Evolutionary conservation across 176 grass and related monocot species (phyloP).

Genomic region (Oryza coarctata): DNA sequence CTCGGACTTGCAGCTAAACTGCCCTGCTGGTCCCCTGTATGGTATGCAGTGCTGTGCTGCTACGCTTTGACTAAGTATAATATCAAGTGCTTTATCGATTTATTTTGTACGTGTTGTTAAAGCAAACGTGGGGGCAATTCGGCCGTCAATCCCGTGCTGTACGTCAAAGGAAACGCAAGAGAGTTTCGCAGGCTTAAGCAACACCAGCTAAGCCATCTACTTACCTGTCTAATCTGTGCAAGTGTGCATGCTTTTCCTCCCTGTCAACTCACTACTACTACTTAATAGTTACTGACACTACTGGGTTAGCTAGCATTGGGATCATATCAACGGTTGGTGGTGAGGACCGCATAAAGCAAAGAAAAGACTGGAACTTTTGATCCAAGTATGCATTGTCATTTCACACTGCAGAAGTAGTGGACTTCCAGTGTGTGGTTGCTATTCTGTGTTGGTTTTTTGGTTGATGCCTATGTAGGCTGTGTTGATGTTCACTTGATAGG

Average conservation of each 20-base stretch:
- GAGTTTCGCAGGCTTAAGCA: conserved; percentile 38
- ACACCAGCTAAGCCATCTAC: neutral
- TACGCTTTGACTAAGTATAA: conserved; percentile 1
- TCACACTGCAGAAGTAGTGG: neutral
- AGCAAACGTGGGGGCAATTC: conserved; percentile 27
- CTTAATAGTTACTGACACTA: neutral
- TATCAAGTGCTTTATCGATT: neutral
- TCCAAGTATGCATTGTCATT: neutral
- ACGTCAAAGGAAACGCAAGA: conserved; percentile 2
- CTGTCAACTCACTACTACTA: neutral
- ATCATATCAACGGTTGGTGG: conserved; percentile 4
- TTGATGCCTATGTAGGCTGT: neutral
- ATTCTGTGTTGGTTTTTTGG: neutral
- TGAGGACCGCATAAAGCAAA: conserved; percentile 29
- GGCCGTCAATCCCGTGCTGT: neutral
- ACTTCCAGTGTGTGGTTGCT: neutral
- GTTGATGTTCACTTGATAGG: neutral
- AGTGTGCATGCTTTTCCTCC: neutral
- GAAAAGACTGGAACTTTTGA: neutral
- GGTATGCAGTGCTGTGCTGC: neutral
- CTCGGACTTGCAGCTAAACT: neutral
- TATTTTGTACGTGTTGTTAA: neutral
- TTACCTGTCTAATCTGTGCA: neutral
- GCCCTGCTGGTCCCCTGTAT: neutral
- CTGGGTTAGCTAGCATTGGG: neutral